Conservation (phyloP, 768 basidiomycete species). For the Lactarius akahatsu region DNA sequence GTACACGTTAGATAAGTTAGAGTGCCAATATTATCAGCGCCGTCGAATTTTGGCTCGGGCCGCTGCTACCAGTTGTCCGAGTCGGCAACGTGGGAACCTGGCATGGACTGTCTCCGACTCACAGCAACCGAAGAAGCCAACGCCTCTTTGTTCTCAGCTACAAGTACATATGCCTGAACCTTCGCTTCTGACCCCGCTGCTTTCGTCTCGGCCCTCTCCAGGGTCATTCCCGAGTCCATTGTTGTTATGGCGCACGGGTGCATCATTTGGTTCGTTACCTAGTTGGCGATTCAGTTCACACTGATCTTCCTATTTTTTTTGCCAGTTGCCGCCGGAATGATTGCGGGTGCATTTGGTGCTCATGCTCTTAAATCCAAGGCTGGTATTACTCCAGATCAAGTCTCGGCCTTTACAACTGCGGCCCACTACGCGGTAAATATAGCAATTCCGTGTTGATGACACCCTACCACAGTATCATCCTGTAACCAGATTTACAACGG, state of each 20-base stretch:
- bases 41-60: background rate
- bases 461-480: background rate
- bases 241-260: conserved; percentile 28
- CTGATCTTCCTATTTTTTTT: background rate
- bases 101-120: too few species aligned
- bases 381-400: conserved; percentile 49
- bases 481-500: conserved; percentile 61
- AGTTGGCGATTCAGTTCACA: background rate
- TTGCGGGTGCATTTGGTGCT: conserved; percentile 66
- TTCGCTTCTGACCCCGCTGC: conserved; percentile 32
- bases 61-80: background rate
- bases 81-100: background rate
- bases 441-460: background rate
- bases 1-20: background rate
- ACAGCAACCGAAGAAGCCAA: background rate
- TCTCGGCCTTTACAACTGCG: conserved; percentile 63
- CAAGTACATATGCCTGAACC: conserved; percentile 30
- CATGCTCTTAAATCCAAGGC: conserved; percentile 54
- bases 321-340: conserved; percentile 50
- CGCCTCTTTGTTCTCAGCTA: background rate
- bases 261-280: conserved; percentile 17
- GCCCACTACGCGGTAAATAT: conserved; percentile 56
- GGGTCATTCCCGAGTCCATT: conserved; percentile 23
- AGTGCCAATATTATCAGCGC: background rate
- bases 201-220: conserved; percentile 22